These are phyloP conservation scores for Fusarium tjaetaba DNA, from an alignment of 2,329 filamentous ascomycete genomes.

Conservation along the genomic window DNA sequence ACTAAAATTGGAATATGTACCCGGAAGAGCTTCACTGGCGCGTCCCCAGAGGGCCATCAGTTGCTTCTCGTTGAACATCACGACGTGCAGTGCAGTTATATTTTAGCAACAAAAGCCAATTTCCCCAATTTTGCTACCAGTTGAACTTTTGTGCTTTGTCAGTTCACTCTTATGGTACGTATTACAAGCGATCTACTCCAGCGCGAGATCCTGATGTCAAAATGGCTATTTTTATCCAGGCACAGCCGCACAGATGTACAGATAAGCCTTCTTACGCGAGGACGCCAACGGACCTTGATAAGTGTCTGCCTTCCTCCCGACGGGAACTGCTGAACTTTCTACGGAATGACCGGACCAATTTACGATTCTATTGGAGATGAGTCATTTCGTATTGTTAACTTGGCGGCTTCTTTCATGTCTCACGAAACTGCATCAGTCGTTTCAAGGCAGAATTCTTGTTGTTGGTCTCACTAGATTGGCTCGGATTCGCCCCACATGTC, in stretches of 20 bases:
- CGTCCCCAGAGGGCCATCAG: accelerated
- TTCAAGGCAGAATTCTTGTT: background rate
- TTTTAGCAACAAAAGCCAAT: accelerated
- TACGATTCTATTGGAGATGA: background rate
- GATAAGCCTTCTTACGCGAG: background rate
- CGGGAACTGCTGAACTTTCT: background rate
- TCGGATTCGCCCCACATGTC: slow-evolving; percentile 7
- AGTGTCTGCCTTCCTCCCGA: background rate
- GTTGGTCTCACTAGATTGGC: background rate
- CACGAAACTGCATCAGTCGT: background rate
- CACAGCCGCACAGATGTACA: background rate
- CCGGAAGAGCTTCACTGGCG: accelerated
- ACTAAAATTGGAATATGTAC: accelerated
- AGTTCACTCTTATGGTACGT: background rate
- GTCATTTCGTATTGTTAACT: background rate
- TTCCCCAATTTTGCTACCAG: accelerated
- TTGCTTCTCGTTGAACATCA: accelerated
- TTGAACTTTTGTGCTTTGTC: background rate
- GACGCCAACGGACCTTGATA: background rate
- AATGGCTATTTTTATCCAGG: background rate
- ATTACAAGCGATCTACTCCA: background rate
- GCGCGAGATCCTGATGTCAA: background rate
- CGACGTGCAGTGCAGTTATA: background rate
- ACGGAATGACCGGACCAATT: background rate
- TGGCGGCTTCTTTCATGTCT: background rate